Conservation (phyloP, 1,284 basidiomycete genomes). For the Hypsizygus ulmarius region DNA sequence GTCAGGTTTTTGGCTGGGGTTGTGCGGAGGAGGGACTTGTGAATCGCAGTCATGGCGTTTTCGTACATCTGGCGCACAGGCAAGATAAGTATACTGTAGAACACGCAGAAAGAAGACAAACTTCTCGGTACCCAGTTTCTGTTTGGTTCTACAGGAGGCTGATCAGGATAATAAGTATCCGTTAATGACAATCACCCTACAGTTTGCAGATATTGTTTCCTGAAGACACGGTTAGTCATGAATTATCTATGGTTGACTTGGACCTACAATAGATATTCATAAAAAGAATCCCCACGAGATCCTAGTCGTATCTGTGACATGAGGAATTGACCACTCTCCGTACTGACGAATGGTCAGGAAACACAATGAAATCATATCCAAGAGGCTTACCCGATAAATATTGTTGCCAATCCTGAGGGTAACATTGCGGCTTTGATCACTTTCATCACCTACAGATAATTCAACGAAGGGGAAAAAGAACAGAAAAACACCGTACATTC, state of each 20-base stretch:
- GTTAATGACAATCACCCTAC: conserved; percentile 32
- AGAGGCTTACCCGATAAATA: conserved; percentile 65
- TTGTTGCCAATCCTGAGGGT: conserved; percentile 68
- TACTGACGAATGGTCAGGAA: conserved; percentile 34
- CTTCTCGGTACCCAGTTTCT: conserved; percentile 69
- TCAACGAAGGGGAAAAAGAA: not conserved
- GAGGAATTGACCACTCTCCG: conserved; percentile 66
- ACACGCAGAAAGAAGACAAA: conserved; percentile 26
- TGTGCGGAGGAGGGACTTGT: conserved; percentile 64
- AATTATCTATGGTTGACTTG: conserved; percentile 1
- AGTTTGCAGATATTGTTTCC: conserved; percentile 74
- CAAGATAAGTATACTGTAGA: not conserved
- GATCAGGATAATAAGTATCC: conserved; percentile 3
- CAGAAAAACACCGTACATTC: conserved; percentile 39
- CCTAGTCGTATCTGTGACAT: conserved; percentile 81
- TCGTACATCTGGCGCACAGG: conserved; percentile 63
- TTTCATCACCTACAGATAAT: conserved; percentile 43
- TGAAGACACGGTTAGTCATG: conserved; percentile 22
- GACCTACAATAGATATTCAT: conserved; percentile 78
- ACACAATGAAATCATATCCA: not conserved
- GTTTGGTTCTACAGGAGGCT: conserved; percentile 47
- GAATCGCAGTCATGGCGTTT: conserved; percentile 72
- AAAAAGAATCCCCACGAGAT: conserved; percentile 86
- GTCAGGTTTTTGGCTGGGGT: conserved; percentile 53
- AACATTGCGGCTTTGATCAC: conserved; percentile 51